phyloP scores from a whole-genome alignment of 768 basidiomycete species.

The Termitomyces sp. region DNA sequence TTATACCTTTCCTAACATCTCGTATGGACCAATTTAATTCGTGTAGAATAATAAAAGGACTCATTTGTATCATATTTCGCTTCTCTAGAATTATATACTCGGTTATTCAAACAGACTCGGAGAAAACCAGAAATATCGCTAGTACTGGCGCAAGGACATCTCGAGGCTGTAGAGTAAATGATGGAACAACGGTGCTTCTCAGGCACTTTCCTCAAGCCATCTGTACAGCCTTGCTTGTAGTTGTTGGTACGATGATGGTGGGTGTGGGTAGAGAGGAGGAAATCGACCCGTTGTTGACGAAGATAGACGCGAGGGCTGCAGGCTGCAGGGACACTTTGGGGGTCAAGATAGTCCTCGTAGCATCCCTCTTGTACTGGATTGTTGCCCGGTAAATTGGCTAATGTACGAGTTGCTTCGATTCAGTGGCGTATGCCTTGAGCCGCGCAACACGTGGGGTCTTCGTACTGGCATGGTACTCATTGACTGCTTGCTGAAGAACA shows the following conservation, averaged over 20 bases:
- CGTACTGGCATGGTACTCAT: slow-evolving; percentile 37
- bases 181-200: slow-evolving; percentile 2
- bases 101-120: not conserved
- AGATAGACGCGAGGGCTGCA: slow-evolving; percentile 22
- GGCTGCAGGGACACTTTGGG: slow-evolving; percentile 21
- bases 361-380: slow-evolving; percentile 25
- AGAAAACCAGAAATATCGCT: not conserved
- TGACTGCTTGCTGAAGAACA: slow-evolving; percentile 41
- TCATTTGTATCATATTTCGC: not conserved
- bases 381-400: slow-evolving; percentile 22
- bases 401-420: slow-evolving; percentile 8
- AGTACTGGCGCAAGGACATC: not conserved
- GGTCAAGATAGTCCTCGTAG: slow-evolving; percentile 24
- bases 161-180: not conserved
- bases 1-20: not conserved
- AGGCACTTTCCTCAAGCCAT: slow-evolving; percentile 24
- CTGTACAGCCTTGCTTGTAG: slow-evolving; percentile 17
- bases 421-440: slow-evolving; percentile 20
- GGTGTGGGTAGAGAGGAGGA: slow-evolving; percentile 9
- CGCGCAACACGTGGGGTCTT: slow-evolving; percentile 20
- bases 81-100: not conserved
- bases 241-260: slow-evolving; percentile 18
- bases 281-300: slow-evolving; percentile 18
- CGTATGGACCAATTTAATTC: not conserved
- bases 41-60: not conserved